phyloP scores from a whole-genome alignment of 768 basidiomycete species.

The Rhizopogon vesiculosus region DNA sequence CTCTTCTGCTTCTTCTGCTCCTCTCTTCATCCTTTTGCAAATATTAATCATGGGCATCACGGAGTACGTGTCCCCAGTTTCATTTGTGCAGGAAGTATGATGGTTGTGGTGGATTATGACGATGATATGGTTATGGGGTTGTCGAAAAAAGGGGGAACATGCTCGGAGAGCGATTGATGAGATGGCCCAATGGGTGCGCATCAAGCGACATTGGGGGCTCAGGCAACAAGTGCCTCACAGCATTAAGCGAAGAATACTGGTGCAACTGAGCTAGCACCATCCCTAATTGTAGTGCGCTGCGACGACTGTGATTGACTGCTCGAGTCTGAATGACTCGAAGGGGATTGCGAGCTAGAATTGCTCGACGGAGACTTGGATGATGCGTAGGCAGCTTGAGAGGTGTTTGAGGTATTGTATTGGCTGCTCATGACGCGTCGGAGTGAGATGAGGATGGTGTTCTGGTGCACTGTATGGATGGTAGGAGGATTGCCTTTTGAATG shows the following conservation, averaged over 20 bases:
- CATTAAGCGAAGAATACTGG: conserved; percentile 54
- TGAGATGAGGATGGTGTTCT: neutral
- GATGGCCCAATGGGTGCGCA: neutral
- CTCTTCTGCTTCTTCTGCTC: neutral
- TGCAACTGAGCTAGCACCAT: conserved; percentile 45
- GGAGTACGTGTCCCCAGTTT: neutral
- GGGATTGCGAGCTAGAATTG: conserved; percentile 13
- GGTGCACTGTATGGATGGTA: neutral
- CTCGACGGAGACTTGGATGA: conserved; percentile 17
- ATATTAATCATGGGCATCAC: neutral
- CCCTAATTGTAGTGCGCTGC: conserved; percentile 37
- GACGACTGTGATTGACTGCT: conserved; percentile 17
- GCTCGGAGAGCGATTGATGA: neutral
- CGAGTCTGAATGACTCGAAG: conserved; percentile 13
- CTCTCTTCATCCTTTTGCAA: neutral
- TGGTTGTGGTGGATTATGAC: neutral
- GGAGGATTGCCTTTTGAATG: conserved; percentile 3
- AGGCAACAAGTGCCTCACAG: neutral
- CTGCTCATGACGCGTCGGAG: conserved; percentile 17
- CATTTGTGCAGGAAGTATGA: neutral
- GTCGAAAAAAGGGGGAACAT: neutral
- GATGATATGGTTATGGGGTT: neutral
- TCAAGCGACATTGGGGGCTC: neutral
- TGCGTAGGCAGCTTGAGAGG: conserved; percentile 9
- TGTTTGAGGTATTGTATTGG: conserved; percentile 18